These are phyloP conservation scores for Scenedesmus sp. DNA, from an alignment of 163 green algal species.

Conservation along the genomic window DNA sequence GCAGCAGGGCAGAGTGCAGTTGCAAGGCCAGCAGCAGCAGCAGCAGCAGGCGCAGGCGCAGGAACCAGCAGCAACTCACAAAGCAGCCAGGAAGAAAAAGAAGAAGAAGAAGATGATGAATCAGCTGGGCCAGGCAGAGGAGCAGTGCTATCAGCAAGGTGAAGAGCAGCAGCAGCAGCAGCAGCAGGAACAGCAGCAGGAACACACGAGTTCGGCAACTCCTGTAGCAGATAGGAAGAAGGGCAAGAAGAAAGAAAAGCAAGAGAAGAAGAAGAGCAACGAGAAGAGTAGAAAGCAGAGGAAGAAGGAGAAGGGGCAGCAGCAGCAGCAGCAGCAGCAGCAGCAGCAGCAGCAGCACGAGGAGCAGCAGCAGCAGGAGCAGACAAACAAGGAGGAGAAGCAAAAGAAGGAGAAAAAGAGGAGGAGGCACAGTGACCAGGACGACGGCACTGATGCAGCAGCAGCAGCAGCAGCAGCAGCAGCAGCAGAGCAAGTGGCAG, in stretches of 20 bases:
- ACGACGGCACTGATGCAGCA: too few species aligned
- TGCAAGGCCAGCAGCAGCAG: neutral
- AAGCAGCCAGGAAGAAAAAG: too few species aligned
- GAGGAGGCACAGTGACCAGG: neutral
- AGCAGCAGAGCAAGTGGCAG: neutral
- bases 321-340: too few species aligned
- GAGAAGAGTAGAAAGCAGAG: neutral
- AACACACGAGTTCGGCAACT: neutral
- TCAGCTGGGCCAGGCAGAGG: neutral
- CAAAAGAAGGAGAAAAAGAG: neutral
- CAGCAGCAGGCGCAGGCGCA: neutral
- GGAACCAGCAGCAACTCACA: too few species aligned
- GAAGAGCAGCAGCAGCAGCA: neutral
- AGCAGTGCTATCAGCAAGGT: neutral
- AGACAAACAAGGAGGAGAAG: neutral
- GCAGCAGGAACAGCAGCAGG: neutral
- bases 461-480: neutral
- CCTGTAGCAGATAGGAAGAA: neutral
- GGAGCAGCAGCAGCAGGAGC: too few species aligned
- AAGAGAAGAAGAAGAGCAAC: neutral
- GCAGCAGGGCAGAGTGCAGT: neutral
- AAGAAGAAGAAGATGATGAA: neutral
- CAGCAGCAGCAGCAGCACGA: too few species aligned
- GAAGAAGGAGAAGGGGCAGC: neutral
- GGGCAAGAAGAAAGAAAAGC: too few species aligned